Percentiles rank a stretch among this genome's conserved stretches.
These are phyloP conservation scores for Serendipita vermifera DNA, from an alignment of 768 basidiomycete species.

Conservation along the genomic window DNA sequence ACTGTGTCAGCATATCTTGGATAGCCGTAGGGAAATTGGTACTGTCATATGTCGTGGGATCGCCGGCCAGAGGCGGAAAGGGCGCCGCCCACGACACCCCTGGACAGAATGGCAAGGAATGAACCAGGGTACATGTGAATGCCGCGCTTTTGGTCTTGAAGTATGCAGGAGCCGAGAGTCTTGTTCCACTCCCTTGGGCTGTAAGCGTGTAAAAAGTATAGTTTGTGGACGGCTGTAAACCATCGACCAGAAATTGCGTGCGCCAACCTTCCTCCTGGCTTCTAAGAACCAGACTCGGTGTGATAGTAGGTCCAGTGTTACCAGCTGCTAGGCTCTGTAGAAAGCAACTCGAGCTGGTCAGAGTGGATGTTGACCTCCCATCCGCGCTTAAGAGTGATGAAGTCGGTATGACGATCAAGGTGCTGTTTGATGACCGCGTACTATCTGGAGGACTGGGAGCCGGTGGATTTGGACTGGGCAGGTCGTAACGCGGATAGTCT, in stretches of 20 bases:
- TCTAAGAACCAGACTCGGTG: constrained; percentile 38
- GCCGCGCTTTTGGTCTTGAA: constrained; percentile 65
- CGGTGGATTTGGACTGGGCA: constrained; percentile 42
- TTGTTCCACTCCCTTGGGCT: constrained; percentile 27
- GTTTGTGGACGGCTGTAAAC: constrained; percentile 51
- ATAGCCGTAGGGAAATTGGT: constrained; percentile 38
- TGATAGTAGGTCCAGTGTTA: constrained; percentile 24
- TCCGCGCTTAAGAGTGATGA: constrained; percentile 18
- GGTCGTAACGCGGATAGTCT: constrained; percentile 62
- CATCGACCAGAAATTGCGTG: constrained; percentile 51
- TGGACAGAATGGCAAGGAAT: constrained; percentile 65
- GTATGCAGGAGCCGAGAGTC: constrained; percentile 54
- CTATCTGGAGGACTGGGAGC: constrained; percentile 29
- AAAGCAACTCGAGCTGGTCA: not conserved
- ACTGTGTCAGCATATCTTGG: constrained; percentile 39
- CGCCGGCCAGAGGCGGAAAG: constrained; percentile 37
- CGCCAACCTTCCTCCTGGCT: constrained; percentile 44
- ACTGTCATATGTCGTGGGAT: constrained; percentile 33
- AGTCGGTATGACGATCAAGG: constrained; percentile 44
- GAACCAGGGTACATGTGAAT: constrained; percentile 57
- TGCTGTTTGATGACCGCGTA: constrained; percentile 32
- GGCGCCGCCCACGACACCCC: constrained; percentile 56
- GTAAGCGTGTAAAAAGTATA: constrained; percentile 50
- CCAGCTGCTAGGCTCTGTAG: constrained; percentile 11
- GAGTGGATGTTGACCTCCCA: not conserved